These are phyloP conservation scores for Aethionema arabicum DNA, from an alignment of 345 rosid species.

Conservation along the genomic window DNA sequence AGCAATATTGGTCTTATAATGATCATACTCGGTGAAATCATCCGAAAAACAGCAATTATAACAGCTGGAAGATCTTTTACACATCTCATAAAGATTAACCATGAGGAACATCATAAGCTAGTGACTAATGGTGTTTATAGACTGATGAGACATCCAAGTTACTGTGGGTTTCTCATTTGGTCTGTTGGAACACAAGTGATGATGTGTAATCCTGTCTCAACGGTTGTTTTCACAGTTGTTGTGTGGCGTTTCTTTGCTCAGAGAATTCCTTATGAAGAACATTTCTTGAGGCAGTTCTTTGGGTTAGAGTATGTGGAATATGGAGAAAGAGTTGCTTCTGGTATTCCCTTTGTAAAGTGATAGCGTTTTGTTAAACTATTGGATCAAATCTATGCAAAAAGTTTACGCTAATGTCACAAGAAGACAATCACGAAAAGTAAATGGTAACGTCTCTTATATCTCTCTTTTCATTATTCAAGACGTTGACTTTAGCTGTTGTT, in stretches of 20 bases:
- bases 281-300: constrained; percentile 56
- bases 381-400: too few species aligned
- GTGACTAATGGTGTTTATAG: constrained; percentile 55
- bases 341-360: constrained; percentile 60
- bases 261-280: constrained; percentile 59
- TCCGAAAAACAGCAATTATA: constrained; percentile 52
- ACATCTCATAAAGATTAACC: constrained; percentile 51
- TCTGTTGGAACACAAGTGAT: constrained; percentile 66
- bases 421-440: constrained; percentile 17
- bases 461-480: constrained; percentile 4
- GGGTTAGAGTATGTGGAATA: constrained; percentile 47
- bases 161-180: constrained; percentile 63
- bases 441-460: background rate
- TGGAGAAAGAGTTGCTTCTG: constrained; percentile 50
- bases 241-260: constrained; percentile 59
- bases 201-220: constrained; percentile 63
- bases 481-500: constrained; percentile 30
- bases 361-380: background rate
- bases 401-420: constrained; percentile 2
- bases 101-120: constrained; percentile 56
- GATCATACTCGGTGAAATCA: constrained; percentile 51
- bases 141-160: constrained; percentile 67
- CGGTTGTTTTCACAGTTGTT: constrained; percentile 41
- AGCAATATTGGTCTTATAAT: constrained; percentile 54
- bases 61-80: constrained; percentile 70